Base-by-base conservation (phyloP, 2,329 filamentous ascomycete genomes). In the Penicillium glabrum region DNA sequence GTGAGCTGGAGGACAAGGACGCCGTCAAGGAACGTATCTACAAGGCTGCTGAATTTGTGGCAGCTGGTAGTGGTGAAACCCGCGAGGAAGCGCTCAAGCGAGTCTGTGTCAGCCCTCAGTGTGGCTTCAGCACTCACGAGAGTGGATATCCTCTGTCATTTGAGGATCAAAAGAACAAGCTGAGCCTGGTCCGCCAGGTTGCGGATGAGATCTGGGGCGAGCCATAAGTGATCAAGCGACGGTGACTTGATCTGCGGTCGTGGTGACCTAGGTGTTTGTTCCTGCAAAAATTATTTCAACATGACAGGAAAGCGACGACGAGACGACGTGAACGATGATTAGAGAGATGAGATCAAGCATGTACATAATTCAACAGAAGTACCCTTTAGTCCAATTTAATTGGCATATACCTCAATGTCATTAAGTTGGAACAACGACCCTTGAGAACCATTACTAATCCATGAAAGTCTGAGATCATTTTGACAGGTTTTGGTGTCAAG, bases 121-220 rank as follows among this genome's bases (percentile, higher is more conserved):
- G 87, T 71, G 87, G 87, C 16, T 89, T 89, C 72, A 89, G 88
- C 37, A 90, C 86, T 43, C 89, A 92, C 71, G 85, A 88, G 65
- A 86, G 82, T 63, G 89, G 89, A 0, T 91, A 93, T 68, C 82
- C 85, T 13, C 77, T 93, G 51, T 83, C 80, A 21, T 77, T 85
- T 56, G 84, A 89, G 46, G 88, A 89, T 59, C 87, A 91, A 85
- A 84, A 84, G 76, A 84, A 82, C 72, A 93, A 92, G 78, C 74
- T 93, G 68, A 77, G 82, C 59, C 76, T 92, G 44, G 87, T 91
- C 21, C 83, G 89, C 59, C 79, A 85, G 64, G 85, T 92, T 66
- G 89, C 89, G 1, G 83, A 91, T 69, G 84, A 88, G 67, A 82
- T 92, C 53, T 93, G 89, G 89, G 63, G 60, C 2, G 58, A 66